A percentile compares a stretch with the other conserved stretches of the same genome.
Conservation (phyloP, 495 filamentous ascomycete genomes). For the Neurospora discreta region DNA sequence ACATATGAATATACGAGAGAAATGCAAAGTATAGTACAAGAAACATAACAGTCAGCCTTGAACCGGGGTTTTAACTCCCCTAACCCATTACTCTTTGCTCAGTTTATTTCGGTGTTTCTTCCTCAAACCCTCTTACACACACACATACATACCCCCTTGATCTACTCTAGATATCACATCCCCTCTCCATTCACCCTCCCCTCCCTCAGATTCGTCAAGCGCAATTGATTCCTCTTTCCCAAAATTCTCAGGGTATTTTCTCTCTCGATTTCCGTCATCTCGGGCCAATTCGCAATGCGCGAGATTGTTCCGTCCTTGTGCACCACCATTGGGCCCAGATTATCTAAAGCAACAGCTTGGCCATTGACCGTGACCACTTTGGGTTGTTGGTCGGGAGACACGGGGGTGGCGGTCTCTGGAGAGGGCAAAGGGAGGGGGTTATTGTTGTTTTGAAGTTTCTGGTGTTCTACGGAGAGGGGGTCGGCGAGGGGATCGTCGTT, state of each 20-base stretch:
- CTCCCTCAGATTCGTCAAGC: slow-evolving; percentile 43
- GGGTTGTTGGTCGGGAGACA: neutral
- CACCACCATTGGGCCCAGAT: slow-evolving; percentile 58
- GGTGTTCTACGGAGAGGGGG: neutral
- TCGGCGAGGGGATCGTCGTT: neutral
- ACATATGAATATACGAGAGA: neutral
- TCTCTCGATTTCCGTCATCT: slow-evolving; percentile 53
- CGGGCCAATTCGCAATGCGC: slow-evolving; percentile 55
- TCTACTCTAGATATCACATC: neutral
- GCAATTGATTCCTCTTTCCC: slow-evolving; percentile 50
- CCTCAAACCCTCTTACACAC: neutral
- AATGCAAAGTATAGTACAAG: neutral
- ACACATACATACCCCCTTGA: too few relatives aligned
- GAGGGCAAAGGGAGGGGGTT: slow-evolving; percentile 15
- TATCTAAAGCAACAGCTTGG: slow-evolving; percentile 40
- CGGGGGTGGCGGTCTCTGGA: slow-evolving; percentile 5
- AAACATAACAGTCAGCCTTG: neutral
- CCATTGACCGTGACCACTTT: slow-evolving; percentile 43
- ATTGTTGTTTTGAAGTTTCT: neutral
- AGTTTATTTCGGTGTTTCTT: neutral
- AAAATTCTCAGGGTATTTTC: slow-evolving; percentile 51
- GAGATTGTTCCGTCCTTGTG: slow-evolving; percentile 53
- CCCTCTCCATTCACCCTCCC: slow-evolving; percentile 9
- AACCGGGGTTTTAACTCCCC: neutral
- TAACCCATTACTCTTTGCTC: neutral